Conservation (phyloP, 495 filamentous ascomycete species). For the Penicillium cinerascens region DNA sequence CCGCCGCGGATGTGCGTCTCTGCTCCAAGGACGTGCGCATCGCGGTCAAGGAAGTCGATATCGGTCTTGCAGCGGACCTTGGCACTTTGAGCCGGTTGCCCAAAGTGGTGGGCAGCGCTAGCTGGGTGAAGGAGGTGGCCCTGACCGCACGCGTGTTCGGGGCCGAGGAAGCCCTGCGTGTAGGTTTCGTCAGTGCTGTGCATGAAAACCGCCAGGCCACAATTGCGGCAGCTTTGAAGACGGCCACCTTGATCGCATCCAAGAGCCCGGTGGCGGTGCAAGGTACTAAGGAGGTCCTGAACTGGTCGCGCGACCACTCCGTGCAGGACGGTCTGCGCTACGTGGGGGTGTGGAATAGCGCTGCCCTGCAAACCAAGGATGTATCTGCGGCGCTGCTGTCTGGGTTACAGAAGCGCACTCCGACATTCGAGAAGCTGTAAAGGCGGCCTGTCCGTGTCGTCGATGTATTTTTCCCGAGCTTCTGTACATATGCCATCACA, state of each 20-base stretch:
- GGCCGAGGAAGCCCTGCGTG: slow-evolving; percentile 72
- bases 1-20: slow-evolving; percentile 76
- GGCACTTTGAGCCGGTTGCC: slow-evolving; percentile 84
- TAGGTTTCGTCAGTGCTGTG: slow-evolving; percentile 83
- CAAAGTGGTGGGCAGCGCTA: slow-evolving; percentile 69
- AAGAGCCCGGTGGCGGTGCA: slow-evolving; percentile 93
- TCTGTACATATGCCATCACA: neutral
- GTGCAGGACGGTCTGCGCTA: slow-evolving; percentile 80
- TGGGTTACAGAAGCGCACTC: slow-evolving; percentile 73
- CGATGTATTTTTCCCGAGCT: neutral
- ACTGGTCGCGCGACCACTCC: slow-evolving; percentile 75
- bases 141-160: slow-evolving; percentile 74
- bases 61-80: slow-evolving; percentile 90
- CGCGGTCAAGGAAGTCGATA: slow-evolving; percentile 91
- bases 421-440: slow-evolving; percentile 84
- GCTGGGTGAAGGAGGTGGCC: slow-evolving; percentile 91
- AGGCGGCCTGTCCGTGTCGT: neutral
- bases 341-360: slow-evolving; percentile 82
- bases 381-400: slow-evolving; percentile 68
- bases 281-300: slow-evolving; percentile 90
- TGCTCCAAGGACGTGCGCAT: slow-evolving; percentile 61
- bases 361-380: slow-evolving; percentile 78
- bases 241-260: slow-evolving; percentile 63
- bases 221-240: slow-evolving; percentile 57
- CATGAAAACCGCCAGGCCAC: slow-evolving; percentile 60